Conservation (phyloP, 306 rosid genomes). For the Hylodesmum podocarpum region DNA sequence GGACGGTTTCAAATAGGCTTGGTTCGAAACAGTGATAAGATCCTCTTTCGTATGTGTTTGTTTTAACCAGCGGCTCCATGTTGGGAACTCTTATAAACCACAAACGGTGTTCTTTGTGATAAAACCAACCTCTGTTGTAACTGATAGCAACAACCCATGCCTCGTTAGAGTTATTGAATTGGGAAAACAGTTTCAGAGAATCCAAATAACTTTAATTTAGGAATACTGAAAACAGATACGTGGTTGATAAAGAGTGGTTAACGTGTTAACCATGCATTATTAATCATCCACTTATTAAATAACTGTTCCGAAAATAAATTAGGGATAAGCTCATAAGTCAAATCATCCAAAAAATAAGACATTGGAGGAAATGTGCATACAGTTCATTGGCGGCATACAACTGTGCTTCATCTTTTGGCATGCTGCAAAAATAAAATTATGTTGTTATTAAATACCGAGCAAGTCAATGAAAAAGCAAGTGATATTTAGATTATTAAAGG, state of each 20-base stretch:
- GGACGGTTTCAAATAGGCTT: constrained; percentile 69
- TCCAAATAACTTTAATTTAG: background rate
- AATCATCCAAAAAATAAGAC: background rate
- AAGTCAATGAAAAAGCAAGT: background rate
- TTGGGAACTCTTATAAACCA: constrained; percentile 78
- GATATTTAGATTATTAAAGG: constrained; percentile 12
- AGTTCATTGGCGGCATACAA: constrained; percentile 83
- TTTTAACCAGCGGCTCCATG: constrained; percentile 82
- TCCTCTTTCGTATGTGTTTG: constrained; percentile 77
- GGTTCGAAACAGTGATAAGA: constrained; percentile 91
- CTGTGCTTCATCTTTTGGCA: constrained; percentile 99
- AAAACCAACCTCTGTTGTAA: constrained; percentile 80
- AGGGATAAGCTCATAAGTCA: constrained; percentile 3
- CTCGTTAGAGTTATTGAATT: constrained; percentile 7
- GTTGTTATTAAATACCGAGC: background rate
- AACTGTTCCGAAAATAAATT: background rate
- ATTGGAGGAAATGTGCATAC: constrained; percentile 51
- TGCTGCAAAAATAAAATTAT: constrained; percentile 50
- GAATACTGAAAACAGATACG: background rate
- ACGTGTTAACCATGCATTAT: background rate
- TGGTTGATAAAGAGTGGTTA: constrained; percentile 2
- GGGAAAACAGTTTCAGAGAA: background rate
- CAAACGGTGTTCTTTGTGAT: constrained; percentile 78
- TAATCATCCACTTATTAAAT: background rate
- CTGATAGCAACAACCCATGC: constrained; percentile 44